A percentile compares a stretch with the other conserved stretches of the same genome.
phyloP scores from a whole-genome alignment of 495 filamentous ascomycete species.

The Amorphotheca resinae region DNA sequence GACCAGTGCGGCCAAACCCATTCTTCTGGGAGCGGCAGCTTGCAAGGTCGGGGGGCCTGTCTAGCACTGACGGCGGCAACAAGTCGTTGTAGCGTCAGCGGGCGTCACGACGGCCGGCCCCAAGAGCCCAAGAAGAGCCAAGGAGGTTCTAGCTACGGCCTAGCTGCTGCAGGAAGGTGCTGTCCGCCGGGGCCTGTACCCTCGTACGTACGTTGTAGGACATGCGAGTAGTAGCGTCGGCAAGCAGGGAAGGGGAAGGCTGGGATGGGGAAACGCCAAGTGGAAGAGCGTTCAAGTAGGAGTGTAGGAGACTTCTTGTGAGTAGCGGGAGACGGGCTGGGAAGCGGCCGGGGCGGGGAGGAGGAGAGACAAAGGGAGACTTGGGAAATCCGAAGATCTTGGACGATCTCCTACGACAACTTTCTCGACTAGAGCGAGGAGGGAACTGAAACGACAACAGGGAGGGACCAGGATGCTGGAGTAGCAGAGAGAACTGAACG shows the following conservation, averaged over 20 bases:
- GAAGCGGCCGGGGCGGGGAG: neutral
- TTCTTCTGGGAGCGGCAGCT: conserved; percentile 21
- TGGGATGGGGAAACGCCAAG: neutral
- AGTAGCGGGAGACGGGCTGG: neutral
- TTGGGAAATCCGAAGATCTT: too few species aligned
- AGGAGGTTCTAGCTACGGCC: conserved; percentile 10
- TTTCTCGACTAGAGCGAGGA: too few species aligned
- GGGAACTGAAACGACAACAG: too few species aligned
- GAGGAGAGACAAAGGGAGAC: neutral
- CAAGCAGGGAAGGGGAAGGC: neutral
- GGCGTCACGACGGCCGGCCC: conserved; percentile 12
- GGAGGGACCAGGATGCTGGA: too few species aligned
- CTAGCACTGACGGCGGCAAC: conserved; percentile 7
- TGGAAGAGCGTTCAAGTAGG: neutral
- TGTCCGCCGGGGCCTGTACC: conserved; percentile 7
- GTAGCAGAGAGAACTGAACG: too few species aligned
- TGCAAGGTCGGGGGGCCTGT: conserved; percentile 7
- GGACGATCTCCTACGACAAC: too few species aligned
- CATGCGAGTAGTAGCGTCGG: neutral
- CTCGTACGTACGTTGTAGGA: neutral
- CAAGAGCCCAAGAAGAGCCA: too few species aligned
- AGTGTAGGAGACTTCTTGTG: neutral
- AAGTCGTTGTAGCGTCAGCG: neutral
- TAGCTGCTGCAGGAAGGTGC: conserved; percentile 12
- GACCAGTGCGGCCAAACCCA: conserved; percentile 15